Conservation (phyloP, 441 rosid genomes). For the Sinapis alba region DNA sequence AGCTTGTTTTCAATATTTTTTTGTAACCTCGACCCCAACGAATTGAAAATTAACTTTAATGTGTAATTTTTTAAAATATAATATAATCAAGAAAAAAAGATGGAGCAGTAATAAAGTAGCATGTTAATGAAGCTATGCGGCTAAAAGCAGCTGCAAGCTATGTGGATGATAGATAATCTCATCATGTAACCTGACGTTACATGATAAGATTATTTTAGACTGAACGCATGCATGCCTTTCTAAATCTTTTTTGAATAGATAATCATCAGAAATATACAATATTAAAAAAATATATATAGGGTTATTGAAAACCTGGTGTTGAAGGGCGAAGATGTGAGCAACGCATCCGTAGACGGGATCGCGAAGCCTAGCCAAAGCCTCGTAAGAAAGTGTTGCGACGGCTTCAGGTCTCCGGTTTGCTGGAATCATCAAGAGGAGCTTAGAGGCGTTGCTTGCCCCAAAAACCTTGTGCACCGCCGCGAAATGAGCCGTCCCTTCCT, state of each 20-base stretch:
- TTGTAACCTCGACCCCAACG: slow-evolving; percentile 7
- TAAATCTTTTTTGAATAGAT: not conserved
- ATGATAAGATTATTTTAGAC: not conserved
- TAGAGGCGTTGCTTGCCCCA: slow-evolving; percentile 82
- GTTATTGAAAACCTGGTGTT: slow-evolving; percentile 53
- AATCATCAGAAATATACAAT: not conserved
- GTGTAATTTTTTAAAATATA: not conserved
- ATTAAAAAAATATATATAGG: not conserved
- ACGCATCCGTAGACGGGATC: slow-evolving; percentile 85
- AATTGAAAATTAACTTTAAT: not conserved
- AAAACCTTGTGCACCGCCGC: slow-evolving; percentile 82
- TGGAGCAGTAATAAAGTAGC: not conserved
- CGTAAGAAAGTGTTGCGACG: slow-evolving; percentile 67
- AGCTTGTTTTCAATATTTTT: not conserved
- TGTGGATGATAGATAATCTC: slow-evolving; percentile 5
- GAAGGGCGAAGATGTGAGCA: slow-evolving; percentile 68
- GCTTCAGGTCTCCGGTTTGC: slow-evolving; percentile 63
- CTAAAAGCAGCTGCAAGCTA: not conserved
- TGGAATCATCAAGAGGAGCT: slow-evolving; percentile 63
- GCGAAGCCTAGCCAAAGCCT: slow-evolving; percentile 68
- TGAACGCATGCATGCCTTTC: slow-evolving; percentile 25
- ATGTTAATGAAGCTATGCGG: not conserved
- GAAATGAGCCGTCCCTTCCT: slow-evolving; percentile 70
- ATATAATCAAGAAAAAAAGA: not conserved
- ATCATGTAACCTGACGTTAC: not conserved